Evolutionary conservation across 2,329 filamentous ascomycete genomes (phyloP).

Genomic region (Grosmannia serpens): DNA sequence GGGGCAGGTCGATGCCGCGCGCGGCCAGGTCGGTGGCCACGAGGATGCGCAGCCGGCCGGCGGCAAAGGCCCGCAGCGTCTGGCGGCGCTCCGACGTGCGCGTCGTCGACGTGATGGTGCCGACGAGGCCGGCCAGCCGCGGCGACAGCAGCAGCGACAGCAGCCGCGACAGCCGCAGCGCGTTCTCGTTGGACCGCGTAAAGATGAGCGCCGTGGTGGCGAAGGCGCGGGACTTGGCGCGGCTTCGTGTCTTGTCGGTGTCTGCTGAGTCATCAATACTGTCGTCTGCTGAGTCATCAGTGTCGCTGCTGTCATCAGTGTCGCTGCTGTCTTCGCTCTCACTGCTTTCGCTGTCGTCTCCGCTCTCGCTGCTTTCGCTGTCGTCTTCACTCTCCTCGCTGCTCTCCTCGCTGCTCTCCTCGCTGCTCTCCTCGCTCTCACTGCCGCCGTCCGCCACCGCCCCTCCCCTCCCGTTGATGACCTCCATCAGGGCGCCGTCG

Average conservation of each 20-base stretch:
- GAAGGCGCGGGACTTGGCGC: conserved; percentile 8
- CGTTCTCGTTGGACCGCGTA: conserved; percentile 79
- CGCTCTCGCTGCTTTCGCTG: neutral
- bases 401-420: neutral
- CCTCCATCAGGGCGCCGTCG: conserved; percentile 33
- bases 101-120: conserved; percentile 66
- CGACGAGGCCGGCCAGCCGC: conserved; percentile 42
- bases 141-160: conserved; percentile 54
- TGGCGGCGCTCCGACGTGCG: conserved; percentile 59
- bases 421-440: neutral
- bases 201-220: conserved; percentile 60
- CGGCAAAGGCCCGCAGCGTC: conserved; percentile 54
- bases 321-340: conserved; percentile 11
- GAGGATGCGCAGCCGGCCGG: conserved; percentile 54
- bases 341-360: conserved; percentile 5
- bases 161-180: conserved; percentile 74
- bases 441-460: neutral
- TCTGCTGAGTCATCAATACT: neutral
- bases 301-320: conserved; percentile 12
- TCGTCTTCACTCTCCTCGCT: conserved; percentile 8
- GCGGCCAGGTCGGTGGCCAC: conserved; percentile 91
- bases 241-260: neutral
- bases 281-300: neutral
- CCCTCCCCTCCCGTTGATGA: neutral
- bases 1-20: conserved; percentile 73